Base-by-base conservation (phyloP, 192 early-diverging fungal species). In the Podila verticillata region DNA sequence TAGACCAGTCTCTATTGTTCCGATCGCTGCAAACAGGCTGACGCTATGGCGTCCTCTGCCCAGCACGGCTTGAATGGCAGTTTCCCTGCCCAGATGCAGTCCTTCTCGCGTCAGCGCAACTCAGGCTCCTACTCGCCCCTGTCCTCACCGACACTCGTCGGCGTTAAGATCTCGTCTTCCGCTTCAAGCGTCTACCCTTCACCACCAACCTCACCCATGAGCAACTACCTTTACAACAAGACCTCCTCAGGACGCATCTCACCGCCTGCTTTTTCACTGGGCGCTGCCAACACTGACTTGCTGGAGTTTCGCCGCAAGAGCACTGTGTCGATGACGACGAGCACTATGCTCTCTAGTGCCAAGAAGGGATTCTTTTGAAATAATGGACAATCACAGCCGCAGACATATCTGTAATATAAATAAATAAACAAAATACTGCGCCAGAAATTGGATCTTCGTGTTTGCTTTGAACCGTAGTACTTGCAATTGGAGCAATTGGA, bases 1-100 rank as follows among this genome's bases (percentile, higher is more conserved):
- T 65, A 80, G 77, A 72, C 77, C 22, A 80, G 77, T 60, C 70
- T 80, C 47, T 80, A 80, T 66, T 80, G 77, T 64, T 80, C 77
- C 68, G 77, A 80, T 19, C 77, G 77, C 24, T 80, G 77, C 77
- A 80, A 80, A 44, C 61, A 72, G 24, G 77, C 77, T 35, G 77
- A 80, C 63, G 77, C 64, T 12, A 36, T 59, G 44, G 47, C 74
- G 22, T 30, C 58, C 6, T 6, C 58, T 32, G 48, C 65, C 36
- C 34, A 63, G n/a, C 54, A 68, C 6, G 36, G 48, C 20, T 44
- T 60, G 47, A 48, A 44, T 12, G 44, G 39, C 48, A 36, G 36
- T 22, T 67, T 48, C 31, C 77, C 70, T 19, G 17, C 61, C 22
- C 54, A 72, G 48, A 60, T 72, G 57, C 69, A 69, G 7, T 62